Percentiles rank a stretch among this genome's conserved stretches.
Conservation (phyloP, 345 rosid genomes). For the Mangifera indica region DNA sequence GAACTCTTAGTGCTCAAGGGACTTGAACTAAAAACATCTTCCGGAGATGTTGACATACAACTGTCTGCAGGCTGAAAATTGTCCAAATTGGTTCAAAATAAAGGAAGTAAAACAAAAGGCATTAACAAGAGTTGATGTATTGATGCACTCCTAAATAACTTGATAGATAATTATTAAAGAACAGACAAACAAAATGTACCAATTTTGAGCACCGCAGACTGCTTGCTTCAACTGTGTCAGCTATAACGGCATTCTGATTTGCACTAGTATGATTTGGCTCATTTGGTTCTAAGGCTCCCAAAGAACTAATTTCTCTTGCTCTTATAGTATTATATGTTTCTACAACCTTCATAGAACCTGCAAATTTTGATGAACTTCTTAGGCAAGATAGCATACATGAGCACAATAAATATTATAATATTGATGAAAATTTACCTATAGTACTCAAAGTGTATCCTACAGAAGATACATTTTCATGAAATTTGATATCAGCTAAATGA, state of each 20-base stretch:
- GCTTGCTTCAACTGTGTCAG: constrained; percentile 22
- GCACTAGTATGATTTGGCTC: constrained; percentile 12
- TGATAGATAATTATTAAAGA: neutral
- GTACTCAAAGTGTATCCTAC: constrained; percentile 15
- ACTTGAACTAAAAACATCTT: constrained; percentile 26
- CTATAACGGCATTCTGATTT: constrained; percentile 19
- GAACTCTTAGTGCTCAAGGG: constrained; percentile 25
- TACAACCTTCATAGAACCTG: constrained; percentile 22
- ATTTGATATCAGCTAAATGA: constrained; percentile 17
- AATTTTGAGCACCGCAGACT: constrained; percentile 27
- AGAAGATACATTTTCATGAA: constrained; percentile 14
- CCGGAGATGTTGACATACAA: constrained; percentile 22
- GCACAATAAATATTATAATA: constrained; percentile 1
- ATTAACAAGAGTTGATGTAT: neutral
- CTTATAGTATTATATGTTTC: constrained; percentile 1
- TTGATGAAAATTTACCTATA: constrained; percentile 28
- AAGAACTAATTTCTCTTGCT: constrained; percentile 16
- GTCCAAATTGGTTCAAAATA: neutral
- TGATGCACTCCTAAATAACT: neutral
- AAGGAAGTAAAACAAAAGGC: neutral
- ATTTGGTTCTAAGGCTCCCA: constrained; percentile 22
- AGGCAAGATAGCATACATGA: constrained; percentile 6
- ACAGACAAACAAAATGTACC: constrained; percentile 28
- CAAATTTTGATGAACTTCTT: constrained; percentile 16
- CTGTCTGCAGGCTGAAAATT: constrained; percentile 35